Evolutionary conservation across 2,329 filamentous ascomycete species (phyloP).

Genomic region (Emmonsia crescens): DNA sequence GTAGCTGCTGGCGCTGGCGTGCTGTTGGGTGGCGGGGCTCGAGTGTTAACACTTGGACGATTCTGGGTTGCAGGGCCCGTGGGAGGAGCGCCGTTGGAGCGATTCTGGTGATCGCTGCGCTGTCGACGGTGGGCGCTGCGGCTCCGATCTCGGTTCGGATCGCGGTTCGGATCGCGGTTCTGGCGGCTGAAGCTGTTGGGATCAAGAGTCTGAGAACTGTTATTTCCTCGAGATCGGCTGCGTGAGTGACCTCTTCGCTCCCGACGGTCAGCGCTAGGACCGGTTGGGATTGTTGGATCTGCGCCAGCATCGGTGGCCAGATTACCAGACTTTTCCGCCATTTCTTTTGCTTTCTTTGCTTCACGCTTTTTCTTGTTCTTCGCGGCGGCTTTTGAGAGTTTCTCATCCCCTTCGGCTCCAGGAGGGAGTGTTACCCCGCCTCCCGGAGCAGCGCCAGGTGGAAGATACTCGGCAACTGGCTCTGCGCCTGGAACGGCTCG

Average conservation of each 20-base stretch:
- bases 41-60: conserved; percentile 9
- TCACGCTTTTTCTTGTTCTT: conserved; percentile 99
- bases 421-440: conserved; percentile 56
- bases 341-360: conserved; percentile 81
- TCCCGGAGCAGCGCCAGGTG: conserved; percentile 58
- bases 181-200: conserved; percentile 29
- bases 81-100: conserved; percentile 4
- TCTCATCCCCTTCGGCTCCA: conserved; percentile 56
- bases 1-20: conserved; percentile 17
- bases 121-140: conserved; percentile 20
- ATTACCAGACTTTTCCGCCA: conserved; percentile 48
- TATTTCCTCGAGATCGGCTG: conserved; percentile 39
- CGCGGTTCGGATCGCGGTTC: conserved; percentile 17
- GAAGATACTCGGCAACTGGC: conserved; percentile 50
- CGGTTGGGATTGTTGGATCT: conserved; percentile 2
- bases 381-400: conserved; percentile 67
- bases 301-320: conserved; percentile 7
- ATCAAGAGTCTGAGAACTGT: conserved; percentile 19
- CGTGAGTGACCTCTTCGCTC: conserved; percentile 44
- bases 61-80: conserved; percentile 7
- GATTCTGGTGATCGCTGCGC: conserved; percentile 15
- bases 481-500: conserved; percentile 84
- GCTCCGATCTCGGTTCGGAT: conserved; percentile 23
- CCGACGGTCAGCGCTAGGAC: conserved; percentile 54
- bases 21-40: conserved; percentile 29